Conservation (phyloP, 1,139 yeast species). For the Sugiyamaella xylanicola region DNA sequence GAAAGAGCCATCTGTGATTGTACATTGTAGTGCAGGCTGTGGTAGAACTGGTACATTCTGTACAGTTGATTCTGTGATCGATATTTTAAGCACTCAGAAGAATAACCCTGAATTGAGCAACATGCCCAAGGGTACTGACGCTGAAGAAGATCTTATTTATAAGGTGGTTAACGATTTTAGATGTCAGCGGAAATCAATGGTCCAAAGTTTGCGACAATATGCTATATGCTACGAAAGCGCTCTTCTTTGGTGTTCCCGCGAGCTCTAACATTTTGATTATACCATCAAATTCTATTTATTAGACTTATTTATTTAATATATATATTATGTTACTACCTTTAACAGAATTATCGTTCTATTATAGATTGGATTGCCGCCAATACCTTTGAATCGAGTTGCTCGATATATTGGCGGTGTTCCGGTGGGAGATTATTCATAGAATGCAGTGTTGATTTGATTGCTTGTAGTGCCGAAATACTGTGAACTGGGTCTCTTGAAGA, state of each 20-base stretch:
- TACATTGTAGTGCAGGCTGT: slow-evolving; percentile 92
- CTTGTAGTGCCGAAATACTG: slow-evolving; percentile 26
- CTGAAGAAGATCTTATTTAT: slow-evolving; percentile 53
- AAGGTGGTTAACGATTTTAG: slow-evolving; percentile 62
- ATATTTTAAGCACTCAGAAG: slow-evolving; percentile 42
- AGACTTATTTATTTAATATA: slow-evolving; percentile 19
- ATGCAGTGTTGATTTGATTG: slow-evolving; percentile 14
- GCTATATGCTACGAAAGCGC: slow-evolving; percentile 68
- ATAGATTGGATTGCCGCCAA: slow-evolving; percentile 12
- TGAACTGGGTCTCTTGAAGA: slow-evolving; percentile 33
- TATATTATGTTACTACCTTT: not conserved
- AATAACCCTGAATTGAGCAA: slow-evolving; percentile 2
- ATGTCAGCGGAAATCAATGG: slow-evolving; percentile 78
- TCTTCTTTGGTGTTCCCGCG: slow-evolving; percentile 34
- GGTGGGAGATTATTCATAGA: slow-evolving; percentile 2
- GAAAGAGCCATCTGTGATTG: slow-evolving; percentile 49
- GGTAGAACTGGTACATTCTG: slow-evolving; percentile 90
- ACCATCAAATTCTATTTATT: slow-evolving; percentile 4
- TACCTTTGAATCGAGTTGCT: slow-evolving; percentile 10
- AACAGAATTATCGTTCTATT: not conserved
- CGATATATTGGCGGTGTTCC: not conserved
- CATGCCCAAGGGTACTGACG: slow-evolving; percentile 1
- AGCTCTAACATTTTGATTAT: not conserved
- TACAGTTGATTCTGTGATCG: slow-evolving; percentile 66
- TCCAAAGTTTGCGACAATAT: slow-evolving; percentile 75